Evolutionary conservation across 2,329 filamentous ascomycete species (phyloP).

Genomic region (Verticillium dahliae): DNA sequence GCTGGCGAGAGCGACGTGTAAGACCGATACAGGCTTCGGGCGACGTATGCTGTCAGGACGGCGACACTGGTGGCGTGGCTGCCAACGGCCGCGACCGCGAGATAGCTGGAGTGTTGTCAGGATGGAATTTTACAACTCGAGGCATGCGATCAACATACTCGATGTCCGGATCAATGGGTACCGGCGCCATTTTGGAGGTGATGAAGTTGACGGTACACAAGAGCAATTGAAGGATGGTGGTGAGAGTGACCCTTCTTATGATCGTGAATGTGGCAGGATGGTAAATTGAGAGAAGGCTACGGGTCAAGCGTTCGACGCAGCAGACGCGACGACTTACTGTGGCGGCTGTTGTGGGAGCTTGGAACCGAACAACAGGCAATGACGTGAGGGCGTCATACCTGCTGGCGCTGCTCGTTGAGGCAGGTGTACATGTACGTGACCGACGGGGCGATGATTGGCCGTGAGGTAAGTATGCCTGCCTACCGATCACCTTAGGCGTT

Average conservation of each 20-base stretch:
- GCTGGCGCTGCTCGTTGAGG: background rate
- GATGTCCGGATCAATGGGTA: conserved; percentile 15
- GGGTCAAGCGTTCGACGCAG: background rate
- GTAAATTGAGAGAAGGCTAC: background rate
- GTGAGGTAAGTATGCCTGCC: background rate
- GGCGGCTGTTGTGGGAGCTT: background rate
- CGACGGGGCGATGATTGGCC: background rate
- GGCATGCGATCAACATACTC: conserved; percentile 9
- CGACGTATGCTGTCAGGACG: conserved; percentile 14
- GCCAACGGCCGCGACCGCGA: conserved; percentile 9
- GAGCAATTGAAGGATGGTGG: background rate
- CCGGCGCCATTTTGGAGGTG: conserved; percentile 16
- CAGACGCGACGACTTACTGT: background rate
- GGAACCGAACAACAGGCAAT: background rate
- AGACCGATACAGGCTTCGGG: conserved; percentile 15
- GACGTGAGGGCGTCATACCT: background rate
- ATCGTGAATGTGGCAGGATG: background rate
- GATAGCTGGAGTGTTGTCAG: conserved; percentile 11
- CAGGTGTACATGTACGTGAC: background rate
- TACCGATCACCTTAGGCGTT: background rate
- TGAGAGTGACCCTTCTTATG: background rate
- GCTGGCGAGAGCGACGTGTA: conserved; percentile 22
- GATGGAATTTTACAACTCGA: background rate
- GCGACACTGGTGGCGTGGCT: conserved; percentile 12
- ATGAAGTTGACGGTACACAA: background rate